Evolutionary conservation across 768 basidiomycete species (phyloP).

Genomic region (Rhodocollybia butyracea): DNA sequence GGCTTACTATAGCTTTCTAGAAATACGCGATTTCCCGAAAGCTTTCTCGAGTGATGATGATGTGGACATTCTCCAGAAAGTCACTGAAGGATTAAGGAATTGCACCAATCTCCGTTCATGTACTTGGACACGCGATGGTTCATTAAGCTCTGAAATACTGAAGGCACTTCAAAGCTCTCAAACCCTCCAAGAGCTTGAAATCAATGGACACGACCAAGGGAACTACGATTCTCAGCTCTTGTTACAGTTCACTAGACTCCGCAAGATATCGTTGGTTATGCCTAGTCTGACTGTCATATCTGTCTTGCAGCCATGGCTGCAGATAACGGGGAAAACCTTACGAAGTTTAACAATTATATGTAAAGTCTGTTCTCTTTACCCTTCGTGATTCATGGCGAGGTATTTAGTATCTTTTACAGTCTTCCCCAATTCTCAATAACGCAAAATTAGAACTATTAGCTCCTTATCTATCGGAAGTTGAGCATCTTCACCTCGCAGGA

Average conservation of each 20-base stretch:
- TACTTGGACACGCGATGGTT: constrained; percentile 80
- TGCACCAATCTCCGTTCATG: constrained; percentile 61
- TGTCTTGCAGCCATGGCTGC: constrained; percentile 26
- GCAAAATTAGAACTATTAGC: constrained; percentile 46
- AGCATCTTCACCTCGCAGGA: constrained; percentile 59
- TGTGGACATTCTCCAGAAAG: constrained; percentile 34
- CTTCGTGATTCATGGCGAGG: not conserved
- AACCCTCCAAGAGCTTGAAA: constrained; percentile 54
- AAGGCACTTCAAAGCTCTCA: constrained; percentile 40
- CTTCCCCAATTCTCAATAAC: constrained; percentile 59
- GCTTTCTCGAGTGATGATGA: constrained; percentile 27
- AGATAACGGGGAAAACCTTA: constrained; percentile 30
- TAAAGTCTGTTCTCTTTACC: constrained; percentile 41
- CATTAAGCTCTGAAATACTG: constrained; percentile 59
- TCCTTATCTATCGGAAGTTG: constrained; percentile 44
- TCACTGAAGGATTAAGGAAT: constrained; percentile 52
- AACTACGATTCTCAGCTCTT: constrained; percentile 56
- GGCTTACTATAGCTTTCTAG: constrained; percentile 30
- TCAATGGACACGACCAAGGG: constrained; percentile 60
- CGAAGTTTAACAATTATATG: constrained; percentile 64
- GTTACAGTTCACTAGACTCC: constrained; percentile 45
- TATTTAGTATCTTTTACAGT: constrained; percentile 32
- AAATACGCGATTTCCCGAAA: constrained; percentile 74
- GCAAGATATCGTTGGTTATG: constrained; percentile 70
- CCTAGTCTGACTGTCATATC: constrained; percentile 37